Conservation (phyloP, 129 eudicot species). For the Ambrosia trifida region DNA sequence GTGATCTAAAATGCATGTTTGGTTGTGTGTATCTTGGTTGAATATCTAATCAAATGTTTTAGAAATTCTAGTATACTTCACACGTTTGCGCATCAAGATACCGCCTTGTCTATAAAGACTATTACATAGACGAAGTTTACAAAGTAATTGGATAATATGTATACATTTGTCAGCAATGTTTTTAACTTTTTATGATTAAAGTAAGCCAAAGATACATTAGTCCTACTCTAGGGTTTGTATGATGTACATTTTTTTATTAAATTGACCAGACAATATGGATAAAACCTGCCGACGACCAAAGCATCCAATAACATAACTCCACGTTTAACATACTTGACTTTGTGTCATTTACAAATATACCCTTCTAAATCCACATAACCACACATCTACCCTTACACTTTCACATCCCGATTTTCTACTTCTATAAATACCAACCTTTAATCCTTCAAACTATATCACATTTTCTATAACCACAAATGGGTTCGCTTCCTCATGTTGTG, state of each 20-base stretch:
- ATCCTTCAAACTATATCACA: slow-evolving; percentile 2
- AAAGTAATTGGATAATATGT: no score
- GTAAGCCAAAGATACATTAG: no score
- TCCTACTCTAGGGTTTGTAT: not conserved
- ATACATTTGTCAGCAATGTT: no score
- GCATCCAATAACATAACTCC: not conserved
- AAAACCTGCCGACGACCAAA: slow-evolving; percentile 22
- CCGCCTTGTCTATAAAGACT: no score
- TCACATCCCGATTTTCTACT: not conserved
- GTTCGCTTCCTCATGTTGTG: slow-evolving; percentile 58
- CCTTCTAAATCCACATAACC: not conserved
- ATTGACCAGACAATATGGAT: slow-evolving; percentile 15
- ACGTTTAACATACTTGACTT: not conserved
- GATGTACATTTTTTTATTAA: not conserved
- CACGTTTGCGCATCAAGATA: no score
- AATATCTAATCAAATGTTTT: no score
- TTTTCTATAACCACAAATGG: slow-evolving; percentile 37
- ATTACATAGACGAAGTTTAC: no score
- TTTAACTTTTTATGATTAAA: no score
- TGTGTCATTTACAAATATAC: not conserved
- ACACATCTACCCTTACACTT: not conserved
- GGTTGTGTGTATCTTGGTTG: no score
- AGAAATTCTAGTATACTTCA: no score
- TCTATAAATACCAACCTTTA: slow-evolving; percentile 30
- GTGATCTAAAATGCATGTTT: no score